phyloP scores from a whole-genome alignment of 2,329 filamentous ascomycete genomes.

The Colletotrichum sublineola region DNA sequence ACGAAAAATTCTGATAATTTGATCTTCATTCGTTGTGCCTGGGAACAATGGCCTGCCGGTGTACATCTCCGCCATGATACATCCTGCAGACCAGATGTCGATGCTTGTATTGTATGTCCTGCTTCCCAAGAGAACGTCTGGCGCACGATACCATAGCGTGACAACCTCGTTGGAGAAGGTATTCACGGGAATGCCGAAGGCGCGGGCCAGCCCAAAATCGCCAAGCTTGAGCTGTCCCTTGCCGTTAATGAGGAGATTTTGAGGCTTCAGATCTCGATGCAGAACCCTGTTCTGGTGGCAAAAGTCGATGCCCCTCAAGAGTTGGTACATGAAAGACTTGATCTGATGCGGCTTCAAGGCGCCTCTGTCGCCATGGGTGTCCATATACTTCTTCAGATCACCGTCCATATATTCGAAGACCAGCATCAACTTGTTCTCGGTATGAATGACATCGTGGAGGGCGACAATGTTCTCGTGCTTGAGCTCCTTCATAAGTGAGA shows the following conservation, averaged over 20 bases:
- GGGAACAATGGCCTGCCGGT: constrained; percentile 96
- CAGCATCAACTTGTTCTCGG: constrained; percentile 99
- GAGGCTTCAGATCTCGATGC: constrained; percentile 94
- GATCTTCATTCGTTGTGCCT: constrained; percentile 97
- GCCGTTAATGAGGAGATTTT: constrained; percentile 95
- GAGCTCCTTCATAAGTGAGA: constrained; percentile 98
- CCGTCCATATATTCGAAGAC: constrained; percentile 99
- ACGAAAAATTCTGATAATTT: constrained; percentile 96
- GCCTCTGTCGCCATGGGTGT: constrained; percentile 88
- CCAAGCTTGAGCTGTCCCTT: constrained; percentile 92
- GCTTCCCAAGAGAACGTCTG: constrained; percentile 93
- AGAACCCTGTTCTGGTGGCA: constrained; percentile 98
- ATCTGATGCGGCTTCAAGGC: constrained; percentile 90
- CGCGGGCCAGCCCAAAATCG: constrained; percentile 93
- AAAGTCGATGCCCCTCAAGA: constrained; percentile 95
- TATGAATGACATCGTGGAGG: constrained; percentile 98
- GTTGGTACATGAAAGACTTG: constrained; percentile 99
- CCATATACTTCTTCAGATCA: constrained; percentile 99
- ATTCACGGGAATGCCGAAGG: constrained; percentile 97
- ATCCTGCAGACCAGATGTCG: constrained; percentile 98
- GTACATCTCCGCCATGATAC: constrained; percentile 99
- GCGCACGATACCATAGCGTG: constrained; percentile 96
- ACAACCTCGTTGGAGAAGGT: constrained; percentile 99
- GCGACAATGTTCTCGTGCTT: constrained; percentile 99
- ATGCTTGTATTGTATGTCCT: constrained; percentile 99